A percentile compares a stretch with the other conserved stretches of the same genome.
Conservation (phyloP, 495 filamentous ascomycete species). For the Astrothelium macrocarpum region DNA sequence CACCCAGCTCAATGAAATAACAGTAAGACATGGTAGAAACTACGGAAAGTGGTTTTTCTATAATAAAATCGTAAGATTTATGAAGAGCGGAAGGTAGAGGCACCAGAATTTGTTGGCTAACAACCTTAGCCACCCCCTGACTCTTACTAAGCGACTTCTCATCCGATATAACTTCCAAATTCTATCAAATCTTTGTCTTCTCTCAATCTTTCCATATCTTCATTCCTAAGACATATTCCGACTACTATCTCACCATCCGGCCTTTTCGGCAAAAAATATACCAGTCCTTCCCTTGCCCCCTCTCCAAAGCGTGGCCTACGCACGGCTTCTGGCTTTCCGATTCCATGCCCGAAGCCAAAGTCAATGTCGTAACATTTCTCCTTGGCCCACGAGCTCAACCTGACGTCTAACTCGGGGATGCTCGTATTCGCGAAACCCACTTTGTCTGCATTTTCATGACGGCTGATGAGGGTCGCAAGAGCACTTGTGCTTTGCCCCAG, state of each 20-base stretch:
- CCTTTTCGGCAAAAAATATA: conserved; percentile 39
- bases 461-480: conserved; percentile 36
- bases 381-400: conserved; percentile 47
- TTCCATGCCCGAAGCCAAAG: conserved; percentile 39
- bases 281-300: conserved; percentile 16
- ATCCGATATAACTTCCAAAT: conserved; percentile 19
- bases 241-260: conserved; percentile 35
- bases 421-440: not conserved
- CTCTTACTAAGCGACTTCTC: too few relatives aligned
- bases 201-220: conserved; percentile 35
- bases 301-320: conserved; percentile 38
- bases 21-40: too few relatives aligned
- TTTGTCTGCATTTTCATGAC: not conserved
- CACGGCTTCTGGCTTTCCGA: conserved; percentile 41
- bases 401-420: conserved; percentile 34
- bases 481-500: conserved; percentile 32
- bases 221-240: conserved; percentile 37
- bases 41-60: too few relatives aligned
- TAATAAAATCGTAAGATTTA: too few relatives aligned
- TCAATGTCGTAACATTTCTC: conserved; percentile 31
- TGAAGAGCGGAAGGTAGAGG: too few relatives aligned
- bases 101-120: too few relatives aligned
- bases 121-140: too few relatives aligned
- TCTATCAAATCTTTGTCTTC: conserved; percentile 32
- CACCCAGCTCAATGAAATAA: too few relatives aligned